A percentile compares a stretch with the other conserved stretches of the same genome.
phyloP scores from a whole-genome alignment of 1,284 basidiomycete species.

The Heterobasidion irregulare region DNA sequence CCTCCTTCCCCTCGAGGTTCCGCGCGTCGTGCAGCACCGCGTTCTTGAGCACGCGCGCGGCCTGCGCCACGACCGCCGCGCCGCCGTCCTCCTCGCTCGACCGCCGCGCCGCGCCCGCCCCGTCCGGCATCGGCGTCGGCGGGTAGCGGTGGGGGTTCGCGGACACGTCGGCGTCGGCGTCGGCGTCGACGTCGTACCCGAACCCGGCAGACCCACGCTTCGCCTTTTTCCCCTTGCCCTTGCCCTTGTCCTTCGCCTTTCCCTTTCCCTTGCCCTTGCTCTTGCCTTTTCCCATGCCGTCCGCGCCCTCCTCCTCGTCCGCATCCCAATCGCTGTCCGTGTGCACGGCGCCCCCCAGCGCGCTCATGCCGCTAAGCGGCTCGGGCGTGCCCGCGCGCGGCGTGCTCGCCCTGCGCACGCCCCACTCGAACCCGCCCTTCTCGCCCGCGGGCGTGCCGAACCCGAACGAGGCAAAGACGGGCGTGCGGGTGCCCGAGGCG shows the following conservation, averaged over 20 bases:
- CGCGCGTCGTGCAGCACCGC: constrained; percentile 68
- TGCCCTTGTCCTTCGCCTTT: constrained; percentile 20
- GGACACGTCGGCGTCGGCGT: background rate
- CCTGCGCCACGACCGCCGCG: constrained; percentile 33
- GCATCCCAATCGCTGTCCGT: constrained; percentile 3
- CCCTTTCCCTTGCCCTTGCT: constrained; percentile 7
- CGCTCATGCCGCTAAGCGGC: background rate
- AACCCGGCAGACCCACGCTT: background rate
- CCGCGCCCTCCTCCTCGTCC: constrained; percentile 8
- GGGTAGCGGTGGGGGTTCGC: constrained; percentile 29
- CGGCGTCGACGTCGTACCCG: background rate
- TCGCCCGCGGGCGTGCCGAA: background rate
- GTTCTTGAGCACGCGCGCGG: constrained; percentile 57
- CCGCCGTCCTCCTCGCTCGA: constrained; percentile 13
- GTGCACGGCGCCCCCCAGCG: background rate
- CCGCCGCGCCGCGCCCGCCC: constrained; percentile 2
- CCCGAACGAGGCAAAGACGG: constrained; percentile 25
- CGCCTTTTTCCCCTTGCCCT: constrained; percentile 7
- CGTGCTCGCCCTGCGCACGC: background rate
- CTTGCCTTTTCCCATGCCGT: background rate
- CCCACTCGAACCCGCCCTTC: background rate
- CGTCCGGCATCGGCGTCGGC: constrained; percentile 17
- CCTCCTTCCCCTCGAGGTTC: constrained; percentile 45
- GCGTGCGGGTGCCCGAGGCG: constrained; percentile 27
- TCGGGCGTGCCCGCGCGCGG: constrained; percentile 1